These are phyloP conservation scores for Didymella keratinophila DNA, from an alignment of 2,329 filamentous ascomycete species.

Conservation along the genomic window DNA sequence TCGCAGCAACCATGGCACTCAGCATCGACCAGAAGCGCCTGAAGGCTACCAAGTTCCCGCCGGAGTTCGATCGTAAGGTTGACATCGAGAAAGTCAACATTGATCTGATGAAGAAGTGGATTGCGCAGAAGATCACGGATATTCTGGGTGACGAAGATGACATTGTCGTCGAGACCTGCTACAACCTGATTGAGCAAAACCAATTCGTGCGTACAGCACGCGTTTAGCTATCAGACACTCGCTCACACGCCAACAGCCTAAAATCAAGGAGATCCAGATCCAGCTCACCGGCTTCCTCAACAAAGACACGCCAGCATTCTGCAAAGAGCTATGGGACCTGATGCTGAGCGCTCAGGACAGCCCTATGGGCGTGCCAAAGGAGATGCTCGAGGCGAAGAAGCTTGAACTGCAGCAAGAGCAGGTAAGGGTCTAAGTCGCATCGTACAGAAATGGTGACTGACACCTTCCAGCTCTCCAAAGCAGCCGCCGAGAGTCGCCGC, in stretches of 20 bases:
- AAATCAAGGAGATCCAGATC: constrained; percentile 95
- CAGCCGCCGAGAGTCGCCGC: constrained; percentile 75
- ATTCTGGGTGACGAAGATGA: constrained; percentile 95
- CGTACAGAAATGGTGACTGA: constrained; percentile 26
- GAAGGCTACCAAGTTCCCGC: constrained; percentile 90
- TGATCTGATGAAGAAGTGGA: constrained; percentile 99
- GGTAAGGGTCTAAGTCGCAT: constrained; percentile 58
- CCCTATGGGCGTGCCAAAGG: constrained; percentile 90
- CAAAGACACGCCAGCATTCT: constrained; percentile 87
- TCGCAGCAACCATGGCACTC: constrained; percentile 70
- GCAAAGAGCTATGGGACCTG: constrained; percentile 91
- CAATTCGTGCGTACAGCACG: constrained; percentile 69
- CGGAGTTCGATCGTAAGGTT: constrained; percentile 93
- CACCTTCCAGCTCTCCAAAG: constrained; percentile 75
- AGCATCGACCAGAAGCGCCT: constrained; percentile 89
- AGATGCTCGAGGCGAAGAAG: constrained; percentile 95
- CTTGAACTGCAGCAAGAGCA: constrained; percentile 93
- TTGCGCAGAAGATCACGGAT: constrained; percentile 83
- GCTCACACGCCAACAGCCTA: constrained; percentile 67
- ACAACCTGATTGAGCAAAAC: constrained; percentile 73
- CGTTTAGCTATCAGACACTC: constrained; percentile 1
- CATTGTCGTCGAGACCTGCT: constrained; percentile 87
- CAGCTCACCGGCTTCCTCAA: constrained; percentile 94
- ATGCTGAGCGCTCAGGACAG: constrained; percentile 89
- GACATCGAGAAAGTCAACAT: constrained; percentile 98